These are phyloP conservation scores for Cyberlindnera xishuangbannaensis DNA, from an alignment of 805 yeast species.

Conservation along the genomic window DNA sequence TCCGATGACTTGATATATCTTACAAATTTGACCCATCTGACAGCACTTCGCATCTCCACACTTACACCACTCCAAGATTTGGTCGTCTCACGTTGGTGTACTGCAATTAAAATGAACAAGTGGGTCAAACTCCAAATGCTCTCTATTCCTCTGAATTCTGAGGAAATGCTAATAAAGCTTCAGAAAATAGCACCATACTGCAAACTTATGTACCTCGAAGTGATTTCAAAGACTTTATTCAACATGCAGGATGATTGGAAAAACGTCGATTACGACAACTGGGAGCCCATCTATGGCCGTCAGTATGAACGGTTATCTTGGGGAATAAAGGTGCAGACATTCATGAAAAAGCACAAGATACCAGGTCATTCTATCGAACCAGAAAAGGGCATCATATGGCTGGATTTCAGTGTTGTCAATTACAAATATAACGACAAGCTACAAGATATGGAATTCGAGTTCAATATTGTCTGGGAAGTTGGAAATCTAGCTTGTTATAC, in stretches of 20 bases:
- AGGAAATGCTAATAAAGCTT: slow-evolving; percentile 15
- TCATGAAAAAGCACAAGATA: slow-evolving; percentile 10
- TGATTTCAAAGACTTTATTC: slow-evolving; percentile 8
- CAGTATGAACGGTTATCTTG: slow-evolving; percentile 13
- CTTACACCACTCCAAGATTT: slow-evolving; percentile 14
- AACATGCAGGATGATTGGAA: slow-evolving; percentile 16
- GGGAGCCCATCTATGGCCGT: slow-evolving; percentile 12
- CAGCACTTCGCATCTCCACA: slow-evolving; percentile 14
- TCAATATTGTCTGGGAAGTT: slow-evolving; percentile 17
- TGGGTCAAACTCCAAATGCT: slow-evolving; percentile 22
- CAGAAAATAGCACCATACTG: slow-evolving; percentile 12
- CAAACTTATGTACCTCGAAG: slow-evolving; percentile 18
- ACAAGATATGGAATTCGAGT: slow-evolving; percentile 4
- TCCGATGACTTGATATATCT: slow-evolving; percentile 16
- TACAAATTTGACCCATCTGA: slow-evolving; percentile 17
- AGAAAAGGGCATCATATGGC: slow-evolving; percentile 1
- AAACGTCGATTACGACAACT: slow-evolving; percentile 12
- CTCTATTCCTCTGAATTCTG: slow-evolving; percentile 15
- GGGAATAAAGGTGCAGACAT: slow-evolving; percentile 16
- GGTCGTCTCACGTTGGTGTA: slow-evolving; percentile 19
- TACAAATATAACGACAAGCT: slow-evolving; percentile 5
- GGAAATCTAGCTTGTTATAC: slow-evolving; percentile 11
- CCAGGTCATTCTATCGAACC: slow-evolving; percentile 5
- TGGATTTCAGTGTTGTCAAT: slow-evolving; percentile 20
- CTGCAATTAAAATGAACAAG: slow-evolving; percentile 17